phyloP scores from a whole-genome alignment of 2,329 filamentous ascomycete species.

The Ophiostoma perfectum region DNA sequence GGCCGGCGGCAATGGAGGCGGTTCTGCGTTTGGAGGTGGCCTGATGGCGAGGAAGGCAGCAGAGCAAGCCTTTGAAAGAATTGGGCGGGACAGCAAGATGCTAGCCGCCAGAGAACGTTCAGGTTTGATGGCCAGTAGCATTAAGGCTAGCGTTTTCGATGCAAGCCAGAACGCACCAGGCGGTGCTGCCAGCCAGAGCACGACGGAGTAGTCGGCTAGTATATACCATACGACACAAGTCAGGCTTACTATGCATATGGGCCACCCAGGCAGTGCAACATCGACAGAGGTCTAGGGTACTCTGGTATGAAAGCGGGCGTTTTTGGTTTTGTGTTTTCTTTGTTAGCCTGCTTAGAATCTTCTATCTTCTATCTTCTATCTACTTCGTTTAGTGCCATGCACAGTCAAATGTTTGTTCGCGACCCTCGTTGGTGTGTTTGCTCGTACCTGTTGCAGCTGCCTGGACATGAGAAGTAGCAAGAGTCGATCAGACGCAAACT shows the following conservation, averaged over 20 bases:
- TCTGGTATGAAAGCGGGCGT: constrained; percentile 8
- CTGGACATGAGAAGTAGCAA: background rate
- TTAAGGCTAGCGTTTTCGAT: constrained; percentile 58
- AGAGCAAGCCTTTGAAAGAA: constrained; percentile 52
- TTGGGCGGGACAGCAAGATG: constrained; percentile 56
- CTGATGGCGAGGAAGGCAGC: constrained; percentile 29
- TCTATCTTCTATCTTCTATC: too few relatives aligned
- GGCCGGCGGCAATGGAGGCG: constrained; percentile 29
- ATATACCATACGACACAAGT: constrained; percentile 1
- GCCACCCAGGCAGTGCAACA: background rate
- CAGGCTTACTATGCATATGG: background rate
- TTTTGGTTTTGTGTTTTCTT: background rate
- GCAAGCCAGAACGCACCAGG: background rate
- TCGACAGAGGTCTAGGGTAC: background rate
- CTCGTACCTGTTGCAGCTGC: background rate
- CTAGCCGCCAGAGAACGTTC: constrained; percentile 58
- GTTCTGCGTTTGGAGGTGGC: constrained; percentile 29
- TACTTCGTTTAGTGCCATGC: too few relatives aligned
- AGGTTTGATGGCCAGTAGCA: constrained; percentile 56
- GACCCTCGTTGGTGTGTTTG: too few relatives aligned
- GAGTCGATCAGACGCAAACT: background rate
- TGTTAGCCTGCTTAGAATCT: background rate
- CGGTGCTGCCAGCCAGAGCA: background rate
- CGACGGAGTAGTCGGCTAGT: background rate
- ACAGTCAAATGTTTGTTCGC: too few relatives aligned